These are phyloP conservation scores for Coemansia sp. DNA, from an alignment of 192 early-diverging fungal species.

Conservation along the genomic window DNA sequence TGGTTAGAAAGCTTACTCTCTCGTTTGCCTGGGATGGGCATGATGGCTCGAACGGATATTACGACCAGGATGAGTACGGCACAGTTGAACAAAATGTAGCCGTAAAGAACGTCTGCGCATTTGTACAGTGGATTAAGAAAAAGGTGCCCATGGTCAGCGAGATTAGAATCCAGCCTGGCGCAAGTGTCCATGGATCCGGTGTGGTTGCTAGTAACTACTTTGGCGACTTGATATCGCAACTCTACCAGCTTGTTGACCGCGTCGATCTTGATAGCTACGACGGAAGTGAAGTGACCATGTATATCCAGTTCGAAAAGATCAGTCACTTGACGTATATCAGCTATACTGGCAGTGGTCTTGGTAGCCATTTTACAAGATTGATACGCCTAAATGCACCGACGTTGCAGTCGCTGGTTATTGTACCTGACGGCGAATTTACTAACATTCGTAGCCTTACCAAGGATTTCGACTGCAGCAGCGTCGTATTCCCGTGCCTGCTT, in stretches of 20 bases:
- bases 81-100: no score
- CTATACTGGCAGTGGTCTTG: no score
- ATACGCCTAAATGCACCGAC: not conserved
- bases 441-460: not conserved
- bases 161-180: not conserved
- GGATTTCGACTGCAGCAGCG: not conserved
- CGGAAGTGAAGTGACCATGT: not conserved
- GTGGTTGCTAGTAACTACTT: not conserved
- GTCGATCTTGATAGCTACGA: not conserved
- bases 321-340: no score
- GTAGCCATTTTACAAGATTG: not conserved
- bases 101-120: not conserved
- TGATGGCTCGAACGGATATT: not conserved
- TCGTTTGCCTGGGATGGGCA: not conserved
- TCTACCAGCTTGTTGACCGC: no score
- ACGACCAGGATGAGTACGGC: no score
- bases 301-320: not conserved
- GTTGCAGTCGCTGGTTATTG: not conserved
- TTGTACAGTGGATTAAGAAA: not conserved
- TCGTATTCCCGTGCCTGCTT: conserved; percentile 1
- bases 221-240: no score
- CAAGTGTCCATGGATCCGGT: not conserved
- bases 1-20: not conserved
- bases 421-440: not conserved
- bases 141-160: not conserved